These are phyloP conservation scores for Pseudocercospora eumusae DNA, from an alignment of 2,329 filamentous ascomycete species.

Conservation along the genomic window DNA sequence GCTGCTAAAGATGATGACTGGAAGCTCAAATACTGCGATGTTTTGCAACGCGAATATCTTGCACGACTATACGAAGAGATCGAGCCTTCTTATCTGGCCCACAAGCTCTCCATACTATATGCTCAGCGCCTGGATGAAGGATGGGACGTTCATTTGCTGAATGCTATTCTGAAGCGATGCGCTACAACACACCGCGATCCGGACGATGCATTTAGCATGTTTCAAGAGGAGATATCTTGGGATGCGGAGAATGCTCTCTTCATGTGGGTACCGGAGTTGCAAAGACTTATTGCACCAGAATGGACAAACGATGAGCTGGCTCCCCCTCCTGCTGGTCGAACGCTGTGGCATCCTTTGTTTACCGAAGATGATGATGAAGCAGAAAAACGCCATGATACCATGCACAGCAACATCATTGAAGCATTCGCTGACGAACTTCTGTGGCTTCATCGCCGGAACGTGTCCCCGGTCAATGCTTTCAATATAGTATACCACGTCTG, in stretches of 20 bases:
- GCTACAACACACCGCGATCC: not conserved
- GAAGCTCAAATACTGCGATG: not conserved
- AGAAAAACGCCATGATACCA: not conserved
- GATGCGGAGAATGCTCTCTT: not conserved
- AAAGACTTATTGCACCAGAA: not conserved
- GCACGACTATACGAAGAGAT: not conserved
- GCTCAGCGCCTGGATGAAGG: not conserved
- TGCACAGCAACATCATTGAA: constrained; percentile 4
- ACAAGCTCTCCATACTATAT: constrained; percentile 1
- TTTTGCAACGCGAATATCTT: not conserved
- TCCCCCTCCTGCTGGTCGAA: not conserved
- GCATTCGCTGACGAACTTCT: constrained; percentile 4
- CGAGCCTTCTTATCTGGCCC: not conserved
- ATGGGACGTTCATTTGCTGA: constrained; percentile 12
- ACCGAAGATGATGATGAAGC: not conserved
- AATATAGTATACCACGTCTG: not conserved
- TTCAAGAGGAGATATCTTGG: not conserved
- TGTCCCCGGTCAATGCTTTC: not conserved
- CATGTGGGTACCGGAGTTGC: not conserved
- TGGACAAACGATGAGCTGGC: not conserved
- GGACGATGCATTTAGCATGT: not conserved
- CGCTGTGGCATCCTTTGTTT: not conserved
- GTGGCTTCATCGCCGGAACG: constrained; percentile 2
- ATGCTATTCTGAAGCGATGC: not conserved
- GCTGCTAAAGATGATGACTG: not conserved